Conservation (phyloP, 768 basidiomycete species). For the Russula compacta region DNA sequence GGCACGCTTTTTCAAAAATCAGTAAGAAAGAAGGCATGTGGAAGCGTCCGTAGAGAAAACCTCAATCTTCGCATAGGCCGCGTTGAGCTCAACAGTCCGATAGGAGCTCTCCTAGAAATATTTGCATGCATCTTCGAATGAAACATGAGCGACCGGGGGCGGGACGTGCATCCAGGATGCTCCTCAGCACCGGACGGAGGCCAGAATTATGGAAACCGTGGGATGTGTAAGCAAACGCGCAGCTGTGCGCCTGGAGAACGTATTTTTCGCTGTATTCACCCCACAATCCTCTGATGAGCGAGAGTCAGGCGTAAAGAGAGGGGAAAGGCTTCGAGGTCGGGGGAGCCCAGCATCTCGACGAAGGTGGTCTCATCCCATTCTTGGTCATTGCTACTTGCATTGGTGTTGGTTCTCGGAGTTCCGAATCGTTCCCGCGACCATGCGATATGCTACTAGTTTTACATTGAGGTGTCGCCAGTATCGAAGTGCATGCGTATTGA, state of each 20-base stretch:
- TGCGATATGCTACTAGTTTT: not conserved
- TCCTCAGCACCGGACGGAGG: not conserved
- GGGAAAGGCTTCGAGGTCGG: not conserved
- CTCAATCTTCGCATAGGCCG: slow-evolving; percentile 10
- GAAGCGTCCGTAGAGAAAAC: not conserved
- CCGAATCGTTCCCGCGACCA: not conserved
- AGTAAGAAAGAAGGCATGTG: not conserved
- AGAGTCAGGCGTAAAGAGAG: not conserved
- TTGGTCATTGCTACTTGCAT: not conserved
- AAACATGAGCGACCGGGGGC: slow-evolving; percentile 4
- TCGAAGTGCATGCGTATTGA: slow-evolving; percentile 3
- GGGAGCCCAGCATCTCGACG: slow-evolving; percentile 4
- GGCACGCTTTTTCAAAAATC: not conserved
- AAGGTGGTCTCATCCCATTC: slow-evolving; percentile 7
- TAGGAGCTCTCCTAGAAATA: not conserved
- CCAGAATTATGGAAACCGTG: not conserved
- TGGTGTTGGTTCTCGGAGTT: not conserved
- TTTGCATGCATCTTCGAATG: slow-evolving; percentile 12
- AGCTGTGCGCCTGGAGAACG: not conserved
- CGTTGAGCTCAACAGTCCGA: not conserved
- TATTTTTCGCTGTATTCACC: not conserved
- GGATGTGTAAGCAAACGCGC: slow-evolving; percentile 7
- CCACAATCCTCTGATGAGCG: not conserved
- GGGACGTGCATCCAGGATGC: not conserved
- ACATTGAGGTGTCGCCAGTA: not conserved